Percentiles rank a stretch among this genome's conserved stretches.
phyloP scores from a whole-genome alignment of 1,139 yeast species.

The Candida buenavistaensis region DNA sequence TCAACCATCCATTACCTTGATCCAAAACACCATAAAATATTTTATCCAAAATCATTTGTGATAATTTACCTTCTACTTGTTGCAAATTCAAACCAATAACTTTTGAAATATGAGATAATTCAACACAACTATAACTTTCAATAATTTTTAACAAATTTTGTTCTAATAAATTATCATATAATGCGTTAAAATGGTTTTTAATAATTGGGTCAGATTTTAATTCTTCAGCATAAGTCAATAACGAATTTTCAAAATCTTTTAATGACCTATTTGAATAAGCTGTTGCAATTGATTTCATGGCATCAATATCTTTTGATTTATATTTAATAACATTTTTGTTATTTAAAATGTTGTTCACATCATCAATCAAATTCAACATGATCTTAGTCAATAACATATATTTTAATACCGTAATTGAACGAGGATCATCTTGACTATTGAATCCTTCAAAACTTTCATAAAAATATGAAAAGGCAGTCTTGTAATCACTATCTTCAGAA shows the following conservation, averaged over 20 bases:
- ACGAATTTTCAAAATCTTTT: conserved; percentile 82
- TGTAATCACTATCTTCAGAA: conserved; percentile 96
- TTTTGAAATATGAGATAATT: conserved; percentile 82
- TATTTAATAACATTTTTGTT: conserved; percentile 82
- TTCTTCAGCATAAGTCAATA: conserved; percentile 70
- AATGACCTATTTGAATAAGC: conserved; percentile 90
- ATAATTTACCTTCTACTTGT: conserved; percentile 90
- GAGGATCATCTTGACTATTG: conserved; percentile 58
- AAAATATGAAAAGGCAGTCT: conserved; percentile 93
- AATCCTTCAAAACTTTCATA: conserved; percentile 94
- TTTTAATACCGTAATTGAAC: conserved; percentile 78
- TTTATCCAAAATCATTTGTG: conserved; percentile 95
- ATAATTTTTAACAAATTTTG: conserved; percentile 92
- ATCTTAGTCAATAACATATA: conserved; percentile 91
- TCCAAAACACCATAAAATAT: conserved; percentile 94
- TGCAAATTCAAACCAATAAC: conserved; percentile 84
- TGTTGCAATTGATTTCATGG: conserved; percentile 89
- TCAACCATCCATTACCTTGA: conserved; percentile 98
- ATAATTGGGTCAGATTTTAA: conserved; percentile 85
- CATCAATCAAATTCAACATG: conserved; percentile 87
- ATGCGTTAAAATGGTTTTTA: conserved; percentile 87
- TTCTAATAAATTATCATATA: conserved; percentile 90
- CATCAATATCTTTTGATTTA: conserved; percentile 74
- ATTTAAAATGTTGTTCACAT: conserved; percentile 72
- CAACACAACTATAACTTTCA: conserved; percentile 95